Evolutionary conservation across 179 eudicot species (phyloP).

Genomic region (Dionaea muscipula): DNA sequence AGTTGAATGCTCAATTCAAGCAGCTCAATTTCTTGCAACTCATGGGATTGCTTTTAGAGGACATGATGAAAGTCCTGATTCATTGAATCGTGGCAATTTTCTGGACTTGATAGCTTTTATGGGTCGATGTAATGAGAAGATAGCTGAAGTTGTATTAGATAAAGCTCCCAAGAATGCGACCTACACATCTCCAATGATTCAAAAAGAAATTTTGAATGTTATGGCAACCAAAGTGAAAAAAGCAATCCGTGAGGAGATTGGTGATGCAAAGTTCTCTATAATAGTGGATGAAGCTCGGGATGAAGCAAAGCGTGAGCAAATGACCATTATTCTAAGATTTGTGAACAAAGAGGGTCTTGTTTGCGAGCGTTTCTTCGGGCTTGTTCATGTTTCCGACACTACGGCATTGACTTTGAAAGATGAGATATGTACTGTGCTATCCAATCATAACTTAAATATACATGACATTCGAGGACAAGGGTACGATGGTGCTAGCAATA

Average conservation of each 20-base stretch:
- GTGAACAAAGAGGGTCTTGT: neutral
- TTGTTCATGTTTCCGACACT: slow-evolving; percentile 5
- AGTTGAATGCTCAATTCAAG: no score
- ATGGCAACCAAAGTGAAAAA: slow-evolving; percentile 1
- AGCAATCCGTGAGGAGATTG: no score
- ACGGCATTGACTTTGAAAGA: neutral
- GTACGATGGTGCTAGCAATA: slow-evolving; percentile 1
- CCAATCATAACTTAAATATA: neutral
- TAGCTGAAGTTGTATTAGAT: neutral
- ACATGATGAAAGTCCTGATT: slow-evolving; percentile 9
- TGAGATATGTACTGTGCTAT: neutral
- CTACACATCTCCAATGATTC: neutral
- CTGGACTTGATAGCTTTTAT: neutral
- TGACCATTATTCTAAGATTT: neutral
- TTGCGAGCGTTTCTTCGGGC: neutral
- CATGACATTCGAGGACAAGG: neutral
- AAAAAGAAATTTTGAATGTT: slow-evolving; percentile 6
- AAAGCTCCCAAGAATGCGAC: slow-evolving; percentile 1
- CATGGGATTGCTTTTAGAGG: slow-evolving; percentile 11
- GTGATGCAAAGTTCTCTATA: no score
- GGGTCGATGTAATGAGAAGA: neutral
- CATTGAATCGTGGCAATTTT: slow-evolving; percentile 7
- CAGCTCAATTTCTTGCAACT: neutral
- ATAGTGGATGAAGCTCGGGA: neutral
- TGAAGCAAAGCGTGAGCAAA: neutral